Conservation (phyloP, 768 basidiomycete species). For the Suillus subaureus region DNA sequence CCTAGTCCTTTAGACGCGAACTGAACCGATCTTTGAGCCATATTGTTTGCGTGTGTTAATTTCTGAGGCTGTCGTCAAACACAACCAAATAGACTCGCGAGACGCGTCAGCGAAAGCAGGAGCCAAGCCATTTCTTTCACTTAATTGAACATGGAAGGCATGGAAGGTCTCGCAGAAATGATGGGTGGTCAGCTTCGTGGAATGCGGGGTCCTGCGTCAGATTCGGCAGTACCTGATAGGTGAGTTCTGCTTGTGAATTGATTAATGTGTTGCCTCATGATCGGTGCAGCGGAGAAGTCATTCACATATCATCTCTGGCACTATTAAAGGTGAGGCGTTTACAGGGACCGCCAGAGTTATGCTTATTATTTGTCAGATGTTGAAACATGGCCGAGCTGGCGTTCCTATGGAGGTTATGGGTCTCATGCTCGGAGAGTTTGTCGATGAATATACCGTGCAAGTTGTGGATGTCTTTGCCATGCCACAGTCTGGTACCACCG, state of each 20-base stretch:
- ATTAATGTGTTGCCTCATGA: conserved; percentile 10
- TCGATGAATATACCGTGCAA: conserved; percentile 95
- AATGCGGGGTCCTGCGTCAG: conserved; percentile 44
- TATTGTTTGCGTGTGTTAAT: conserved; percentile 34
- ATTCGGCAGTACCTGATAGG: conserved; percentile 75
- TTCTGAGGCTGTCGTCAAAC: conserved; percentile 29
- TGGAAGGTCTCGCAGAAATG: conserved; percentile 54
- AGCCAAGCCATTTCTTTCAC: background rate
- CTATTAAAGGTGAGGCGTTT: conserved; percentile 77
- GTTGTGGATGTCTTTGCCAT: conserved; percentile 98
- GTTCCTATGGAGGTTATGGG: conserved; percentile 99
- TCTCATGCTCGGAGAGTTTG: conserved; percentile 96
- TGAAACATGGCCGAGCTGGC: conserved; percentile 98
- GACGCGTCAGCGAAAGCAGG: conserved; percentile 42
- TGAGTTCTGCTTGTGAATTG: conserved; percentile 33
- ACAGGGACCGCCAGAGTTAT: background rate
- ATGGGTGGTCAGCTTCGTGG: conserved; percentile 54
- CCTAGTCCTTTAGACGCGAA: background rate
- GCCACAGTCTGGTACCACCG: conserved; percentile 97
- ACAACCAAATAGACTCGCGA: conserved; percentile 17
- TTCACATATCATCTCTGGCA: conserved; percentile 97
- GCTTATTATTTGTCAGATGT: conserved; percentile 68
- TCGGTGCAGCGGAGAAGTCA: conserved; percentile 76
- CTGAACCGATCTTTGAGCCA: background rate
- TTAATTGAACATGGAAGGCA: conserved; percentile 30